phyloP scores from a whole-genome alignment of 164 flowering plant species.

The Vitis cinerea region DNA sequence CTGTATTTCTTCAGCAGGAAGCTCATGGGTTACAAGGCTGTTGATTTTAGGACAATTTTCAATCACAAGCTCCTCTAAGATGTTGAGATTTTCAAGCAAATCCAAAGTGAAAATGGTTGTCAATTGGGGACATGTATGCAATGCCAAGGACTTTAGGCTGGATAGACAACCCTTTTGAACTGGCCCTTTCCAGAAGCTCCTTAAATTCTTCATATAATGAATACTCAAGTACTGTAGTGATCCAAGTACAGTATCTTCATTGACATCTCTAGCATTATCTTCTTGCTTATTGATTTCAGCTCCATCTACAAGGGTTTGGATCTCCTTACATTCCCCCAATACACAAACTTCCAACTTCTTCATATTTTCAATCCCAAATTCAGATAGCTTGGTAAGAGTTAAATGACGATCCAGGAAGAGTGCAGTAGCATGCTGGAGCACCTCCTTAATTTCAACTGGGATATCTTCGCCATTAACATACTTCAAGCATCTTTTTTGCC shows the following conservation, averaged over 20 bases:
- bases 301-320: too few relatives aligned
- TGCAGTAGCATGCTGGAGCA: too few relatives aligned
- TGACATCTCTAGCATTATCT: too few relatives aligned
- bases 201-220: not conserved
- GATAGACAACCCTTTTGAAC: not conserved
- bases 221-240: not conserved
- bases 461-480: too few relatives aligned
- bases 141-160: constrained; percentile 1
- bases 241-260: not conserved
- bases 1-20: not conserved
- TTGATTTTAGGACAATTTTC: not conserved
- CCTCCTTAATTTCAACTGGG: too few relatives aligned
- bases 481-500: too few relatives aligned
- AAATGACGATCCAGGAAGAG: too few relatives aligned
- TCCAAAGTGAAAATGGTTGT: not conserved
- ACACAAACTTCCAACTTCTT: too few relatives aligned
- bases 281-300: not conserved
- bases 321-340: too few relatives aligned
- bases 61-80: constrained; percentile 7
- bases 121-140: constrained; percentile 10
- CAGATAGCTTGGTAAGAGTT: too few relatives aligned
- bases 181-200: constrained; percentile 8
- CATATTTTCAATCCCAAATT: too few relatives aligned
- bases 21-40: not conserved
- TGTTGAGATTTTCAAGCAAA: constrained; percentile 3